These are phyloP conservation scores for Excoecaria agallocha DNA, from an alignment of 345 rosid genomes.

Conservation along the genomic window DNA sequence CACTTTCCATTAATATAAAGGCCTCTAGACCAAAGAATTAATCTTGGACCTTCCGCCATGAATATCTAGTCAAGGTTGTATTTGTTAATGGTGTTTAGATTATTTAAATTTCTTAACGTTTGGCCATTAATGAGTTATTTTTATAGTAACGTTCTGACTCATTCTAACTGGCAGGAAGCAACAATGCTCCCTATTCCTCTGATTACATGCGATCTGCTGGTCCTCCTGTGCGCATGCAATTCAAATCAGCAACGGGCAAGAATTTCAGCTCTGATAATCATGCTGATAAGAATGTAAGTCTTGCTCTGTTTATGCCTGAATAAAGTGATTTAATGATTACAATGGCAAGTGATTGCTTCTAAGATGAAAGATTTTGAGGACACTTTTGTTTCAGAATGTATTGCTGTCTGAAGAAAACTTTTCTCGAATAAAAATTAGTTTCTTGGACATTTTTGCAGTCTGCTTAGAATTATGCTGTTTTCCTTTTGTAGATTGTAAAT, in stretches of 20 bases:
- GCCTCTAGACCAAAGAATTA: neutral
- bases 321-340: neutral
- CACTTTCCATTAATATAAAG: neutral
- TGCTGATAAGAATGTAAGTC: slow-evolving; percentile 66
- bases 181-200: slow-evolving; percentile 44
- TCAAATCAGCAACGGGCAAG: slow-evolving; percentile 54
- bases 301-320: neutral
- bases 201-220: slow-evolving; percentile 44
- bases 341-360: too few relatives aligned
- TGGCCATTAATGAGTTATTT: neutral
- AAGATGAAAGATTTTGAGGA: neutral
- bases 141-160: neutral
- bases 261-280: slow-evolving; percentile 46
- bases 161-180: slow-evolving; percentile 48
- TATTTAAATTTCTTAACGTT: neutral
- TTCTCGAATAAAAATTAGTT: slow-evolving; percentile 5
- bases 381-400: neutral
- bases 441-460: neutral
- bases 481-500: neutral
- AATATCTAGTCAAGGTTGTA: neutral
- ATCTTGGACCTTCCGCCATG: neutral
- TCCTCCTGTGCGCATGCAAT: slow-evolving; percentile 55
- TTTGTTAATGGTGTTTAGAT: neutral
- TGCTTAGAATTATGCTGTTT: neutral
- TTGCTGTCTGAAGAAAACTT: neutral